These are phyloP conservation scores for Gautieria morchelliformis DNA, from an alignment of 768 basidiomycete species.

Conservation along the genomic window DNA sequence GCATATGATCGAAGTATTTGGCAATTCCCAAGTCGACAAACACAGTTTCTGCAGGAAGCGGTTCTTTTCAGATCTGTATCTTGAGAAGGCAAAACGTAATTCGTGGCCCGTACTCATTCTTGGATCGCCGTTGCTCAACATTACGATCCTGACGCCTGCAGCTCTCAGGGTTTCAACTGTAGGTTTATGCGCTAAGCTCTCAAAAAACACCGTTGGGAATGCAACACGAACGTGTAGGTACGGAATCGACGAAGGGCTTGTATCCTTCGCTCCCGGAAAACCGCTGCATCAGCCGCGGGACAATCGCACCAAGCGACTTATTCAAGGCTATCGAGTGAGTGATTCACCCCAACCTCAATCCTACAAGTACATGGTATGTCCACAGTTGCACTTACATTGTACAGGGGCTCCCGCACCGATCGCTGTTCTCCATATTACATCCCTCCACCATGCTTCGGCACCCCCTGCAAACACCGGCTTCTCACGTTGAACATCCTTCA, in stretches of 20 bases:
- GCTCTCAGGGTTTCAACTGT: constrained; percentile 28
- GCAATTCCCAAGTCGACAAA: constrained; percentile 54
- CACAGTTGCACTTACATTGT: constrained; percentile 29
- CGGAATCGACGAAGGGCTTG: constrained; percentile 42
- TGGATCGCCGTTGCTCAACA: constrained; percentile 65
- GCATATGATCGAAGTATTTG: constrained; percentile 36
- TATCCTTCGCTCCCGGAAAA: constrained; percentile 72
- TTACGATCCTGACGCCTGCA: constrained; percentile 39
- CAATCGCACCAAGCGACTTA: constrained; percentile 43
- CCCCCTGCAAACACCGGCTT: constrained; percentile 49
- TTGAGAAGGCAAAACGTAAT: background rate
- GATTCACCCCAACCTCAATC: background rate
- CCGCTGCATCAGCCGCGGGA: constrained; percentile 47
- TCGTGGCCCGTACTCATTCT: constrained; percentile 47
- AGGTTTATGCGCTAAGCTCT: constrained; percentile 26
- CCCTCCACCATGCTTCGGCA: constrained; percentile 61
- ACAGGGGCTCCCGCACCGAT: constrained; percentile 63
- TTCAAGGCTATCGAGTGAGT: constrained; percentile 37
- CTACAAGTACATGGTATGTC: background rate
- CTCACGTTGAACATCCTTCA: constrained; percentile 45
- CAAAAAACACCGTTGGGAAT: background rate
- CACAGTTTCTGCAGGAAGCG: constrained; percentile 26
- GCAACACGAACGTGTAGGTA: constrained; percentile 33
- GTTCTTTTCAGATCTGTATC: background rate
- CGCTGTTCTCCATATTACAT: constrained; percentile 67